phyloP scores from a whole-genome alignment of 148 eudicot genomes.

The Rhododendron williamsianum region DNA sequence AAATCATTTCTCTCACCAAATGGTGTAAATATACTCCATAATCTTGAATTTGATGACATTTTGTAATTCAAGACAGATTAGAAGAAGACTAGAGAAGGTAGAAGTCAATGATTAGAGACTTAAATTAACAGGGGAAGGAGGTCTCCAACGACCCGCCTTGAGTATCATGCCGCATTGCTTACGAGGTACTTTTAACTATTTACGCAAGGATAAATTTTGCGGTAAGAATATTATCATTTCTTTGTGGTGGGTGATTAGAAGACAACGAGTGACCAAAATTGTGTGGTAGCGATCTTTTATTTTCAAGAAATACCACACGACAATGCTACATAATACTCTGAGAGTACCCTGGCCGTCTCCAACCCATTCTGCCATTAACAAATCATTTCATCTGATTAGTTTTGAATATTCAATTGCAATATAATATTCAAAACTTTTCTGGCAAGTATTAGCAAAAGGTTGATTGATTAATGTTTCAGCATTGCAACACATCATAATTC shows the following conservation, averaged over 20 bases:
- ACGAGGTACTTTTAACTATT: too few species aligned
- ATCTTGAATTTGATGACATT: not conserved
- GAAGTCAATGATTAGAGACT: conserved; percentile 6
- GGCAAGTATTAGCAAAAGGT: not conserved
- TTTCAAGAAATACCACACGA: too few species aligned
- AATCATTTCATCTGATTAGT: not conserved
- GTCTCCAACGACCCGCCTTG: not conserved
- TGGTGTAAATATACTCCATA: not conserved
- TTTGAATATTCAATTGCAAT: not conserved
- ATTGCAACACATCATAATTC: not conserved
- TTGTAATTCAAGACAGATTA: not conserved
- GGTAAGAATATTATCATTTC: too few species aligned
- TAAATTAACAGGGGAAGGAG: not conserved
- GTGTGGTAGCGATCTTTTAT: too few species aligned
- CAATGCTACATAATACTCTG: too few species aligned
- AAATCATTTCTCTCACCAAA: not conserved
- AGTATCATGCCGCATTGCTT: too few species aligned
- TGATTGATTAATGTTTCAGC: not conserved
- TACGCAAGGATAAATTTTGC: too few species aligned
- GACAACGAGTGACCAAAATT: too few species aligned
- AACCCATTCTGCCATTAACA: not conserved
- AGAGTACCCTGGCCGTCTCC: not conserved
- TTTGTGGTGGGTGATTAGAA: too few species aligned
- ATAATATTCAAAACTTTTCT: not conserved
- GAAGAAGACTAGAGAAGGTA: not conserved